Evolutionary conservation across 1,139 yeast species (phyloP).

Genomic region (Blastobotrys proliferans): DNA sequence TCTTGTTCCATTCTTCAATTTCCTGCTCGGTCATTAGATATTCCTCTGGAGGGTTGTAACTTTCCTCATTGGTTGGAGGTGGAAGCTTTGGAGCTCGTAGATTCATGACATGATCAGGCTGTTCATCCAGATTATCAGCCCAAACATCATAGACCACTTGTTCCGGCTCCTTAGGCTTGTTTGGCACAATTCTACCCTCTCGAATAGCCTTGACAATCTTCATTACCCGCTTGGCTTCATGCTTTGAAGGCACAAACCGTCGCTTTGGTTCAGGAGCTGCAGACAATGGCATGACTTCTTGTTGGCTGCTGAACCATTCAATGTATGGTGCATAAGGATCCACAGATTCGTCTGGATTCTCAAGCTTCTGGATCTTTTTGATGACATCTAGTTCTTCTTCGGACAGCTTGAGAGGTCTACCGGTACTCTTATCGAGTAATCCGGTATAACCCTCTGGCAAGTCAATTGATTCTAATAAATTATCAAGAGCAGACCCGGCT

Average conservation of each 20-base stretch:
- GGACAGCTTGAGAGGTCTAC: conserved; percentile 79
- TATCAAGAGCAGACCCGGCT: conserved; percentile 89
- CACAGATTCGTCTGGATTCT: conserved; percentile 72
- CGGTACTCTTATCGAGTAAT: conserved; percentile 83
- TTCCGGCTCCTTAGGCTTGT: conserved; percentile 50
- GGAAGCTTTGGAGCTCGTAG: conserved; percentile 91
- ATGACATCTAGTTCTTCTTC: conserved; percentile 87
- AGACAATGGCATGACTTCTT: conserved; percentile 86
- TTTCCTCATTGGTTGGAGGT: conserved; percentile 95
- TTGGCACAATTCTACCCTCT: conserved; percentile 87
- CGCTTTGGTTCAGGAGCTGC: conserved; percentile 97
- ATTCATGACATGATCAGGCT: conserved; percentile 79
- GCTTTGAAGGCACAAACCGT: conserved; percentile 92
- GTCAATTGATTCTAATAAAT: conserved; percentile 81
- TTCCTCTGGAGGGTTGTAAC: conserved; percentile 97
- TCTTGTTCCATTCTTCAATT: conserved; percentile 61
- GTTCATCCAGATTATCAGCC: conserved; percentile 59
- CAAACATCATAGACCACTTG: conserved; percentile 66
- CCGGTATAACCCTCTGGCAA: conserved; percentile 99
- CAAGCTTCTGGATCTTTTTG: conserved; percentile 78
- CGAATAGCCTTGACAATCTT: conserved; percentile 94
- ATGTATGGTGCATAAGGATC: conserved; percentile 92
- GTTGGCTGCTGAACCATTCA: conserved; percentile 89
- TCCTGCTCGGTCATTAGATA: conserved; percentile 81
- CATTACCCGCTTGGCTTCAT: conserved; percentile 95